Base-by-base conservation (phyloP, 441 rosid genomes). In the Corymbia calophylla region DNA sequence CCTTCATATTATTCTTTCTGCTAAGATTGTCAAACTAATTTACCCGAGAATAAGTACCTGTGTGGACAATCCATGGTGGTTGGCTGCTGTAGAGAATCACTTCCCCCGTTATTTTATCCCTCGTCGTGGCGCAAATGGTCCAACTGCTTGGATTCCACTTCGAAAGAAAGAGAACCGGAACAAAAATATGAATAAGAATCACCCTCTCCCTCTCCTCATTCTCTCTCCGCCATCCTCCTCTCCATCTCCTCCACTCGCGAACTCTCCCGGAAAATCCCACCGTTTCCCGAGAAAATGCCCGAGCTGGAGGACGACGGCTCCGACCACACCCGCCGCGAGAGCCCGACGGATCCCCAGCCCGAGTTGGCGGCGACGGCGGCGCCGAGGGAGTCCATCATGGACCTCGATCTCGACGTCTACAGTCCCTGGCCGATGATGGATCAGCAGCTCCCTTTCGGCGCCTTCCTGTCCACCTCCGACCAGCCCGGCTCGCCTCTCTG, bases 401-500 rank as follows among this genome's bases (percentile, higher is more conserved):
- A 97, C 92, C 87, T 93, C 51, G 98, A 96, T 92, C 93, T 95
- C 56, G 97, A 97, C 91, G 95, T 95, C 88, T 95, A 92, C 47
- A 77, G 70, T 58, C 90, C 98, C 2, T 97, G 99, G 99, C 95
- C 98, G 15, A 1, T 29, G 88, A 93, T 95, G 92, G 92, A 97
- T 93, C 98, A 94, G 16, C 84, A 77, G 92, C 91, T 94, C 89
- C 89, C 94, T 25, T 94, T 93, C 88, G 88, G 89, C 27, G 90
- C 92, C 77, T 85, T 94, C 88, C 44, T 92, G 49, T 89, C 90
- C n/a, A 91, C 95, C 39, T 88, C 96, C 47, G 99, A 96, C 58
- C 98, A 91, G 87, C 98, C 99, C 87, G 93, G 93, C 90, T 97
- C 99, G 73, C 99, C 99, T 91, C 97, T 97, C 54, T 97, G 98